Evolutionary conservation across 108 stramenopile genomes (phyloP).

Genomic region (Skeletonema grethae): DNA sequence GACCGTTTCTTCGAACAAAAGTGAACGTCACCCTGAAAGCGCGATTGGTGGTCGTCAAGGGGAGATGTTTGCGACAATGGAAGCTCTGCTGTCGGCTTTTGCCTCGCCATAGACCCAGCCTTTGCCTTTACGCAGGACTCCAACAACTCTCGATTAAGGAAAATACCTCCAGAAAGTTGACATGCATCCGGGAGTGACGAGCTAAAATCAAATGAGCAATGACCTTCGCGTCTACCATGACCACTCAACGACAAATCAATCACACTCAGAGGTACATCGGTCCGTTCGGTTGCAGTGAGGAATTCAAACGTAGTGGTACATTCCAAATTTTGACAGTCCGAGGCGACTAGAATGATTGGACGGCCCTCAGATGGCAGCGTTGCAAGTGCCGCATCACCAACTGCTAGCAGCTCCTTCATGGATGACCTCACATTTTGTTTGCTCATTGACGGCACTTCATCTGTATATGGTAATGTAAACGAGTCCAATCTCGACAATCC

Average conservation of each 20-base stretch:
- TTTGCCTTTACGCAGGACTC: slow-evolving; percentile 39
- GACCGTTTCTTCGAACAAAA: slow-evolving; percentile 60
- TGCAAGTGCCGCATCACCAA: slow-evolving; percentile 73
- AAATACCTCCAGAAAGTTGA: slow-evolving; percentile 68
- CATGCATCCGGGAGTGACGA: slow-evolving; percentile 56
- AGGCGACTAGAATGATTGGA: slow-evolving; percentile 68
- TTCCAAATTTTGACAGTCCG: slow-evolving; percentile 71
- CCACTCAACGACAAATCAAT: slow-evolving; percentile 58
- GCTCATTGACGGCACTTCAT: slow-evolving; percentile 8
- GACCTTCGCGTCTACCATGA: neutral
- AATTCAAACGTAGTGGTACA: slow-evolving; percentile 68
- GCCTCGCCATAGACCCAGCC: slow-evolving; percentile 47
- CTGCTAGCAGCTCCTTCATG: slow-evolving; percentile 68
- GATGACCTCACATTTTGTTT: slow-evolving; percentile 51
- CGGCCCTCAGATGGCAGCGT: slow-evolving; percentile 70
- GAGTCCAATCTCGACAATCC: slow-evolving; percentile 27
- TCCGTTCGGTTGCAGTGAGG: slow-evolving; percentile 53
- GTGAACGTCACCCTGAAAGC: slow-evolving; percentile 41
- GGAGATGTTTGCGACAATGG: neutral
- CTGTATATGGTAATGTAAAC: slow-evolving; percentile 3
- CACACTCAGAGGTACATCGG: slow-evolving; percentile 70
- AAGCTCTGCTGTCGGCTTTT: neutral
- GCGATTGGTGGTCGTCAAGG: slow-evolving; percentile 12
- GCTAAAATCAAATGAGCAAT: slow-evolving; percentile 68
- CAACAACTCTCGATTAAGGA: slow-evolving; percentile 59